These are phyloP conservation scores for Nicotiana knightiana DNA, from an alignment of 257 asterid genomes.

Conservation along the genomic window DNA sequence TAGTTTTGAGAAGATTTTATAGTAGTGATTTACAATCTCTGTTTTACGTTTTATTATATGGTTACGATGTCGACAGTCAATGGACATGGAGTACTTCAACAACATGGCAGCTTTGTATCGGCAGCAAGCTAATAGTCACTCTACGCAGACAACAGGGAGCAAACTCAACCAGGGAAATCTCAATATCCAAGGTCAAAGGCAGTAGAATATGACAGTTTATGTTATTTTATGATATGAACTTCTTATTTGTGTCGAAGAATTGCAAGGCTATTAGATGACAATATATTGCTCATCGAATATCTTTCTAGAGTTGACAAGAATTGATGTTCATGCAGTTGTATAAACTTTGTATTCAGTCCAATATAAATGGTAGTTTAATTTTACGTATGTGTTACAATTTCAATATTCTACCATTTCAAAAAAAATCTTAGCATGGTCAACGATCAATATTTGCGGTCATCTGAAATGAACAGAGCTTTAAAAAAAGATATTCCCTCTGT, in stretches of 20 bases:
- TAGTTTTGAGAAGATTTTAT: no score
- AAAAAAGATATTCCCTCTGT: no score
- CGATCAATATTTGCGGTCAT: background rate
- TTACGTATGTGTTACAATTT: background rate
- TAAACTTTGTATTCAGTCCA: background rate
- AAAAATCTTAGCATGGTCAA: background rate
- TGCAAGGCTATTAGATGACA: background rate
- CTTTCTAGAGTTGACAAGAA: background rate
- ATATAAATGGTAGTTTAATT: background rate
- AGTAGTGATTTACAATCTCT: no score
- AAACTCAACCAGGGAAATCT: slow-evolving; percentile 20
- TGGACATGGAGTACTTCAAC: slow-evolving; percentile 59
- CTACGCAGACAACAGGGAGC: slow-evolving; percentile 20
- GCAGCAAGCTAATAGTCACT: slow-evolving; percentile 34
- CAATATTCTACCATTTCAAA: no score
- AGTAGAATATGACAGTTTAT: background rate
- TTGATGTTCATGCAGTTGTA: background rate
- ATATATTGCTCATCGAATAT: background rate
- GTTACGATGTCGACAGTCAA: slow-evolving; percentile 34
- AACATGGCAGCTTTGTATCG: slow-evolving; percentile 56
- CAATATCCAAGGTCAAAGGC: slow-evolving; percentile 26
- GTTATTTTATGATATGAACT: no score
- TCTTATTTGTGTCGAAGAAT: background rate
- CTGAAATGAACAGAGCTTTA: background rate
- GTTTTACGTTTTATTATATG: background rate